Base-by-base conservation (phyloP, 371 early-diverging fungal genomes). In the Mucor circinelloides region DNA sequence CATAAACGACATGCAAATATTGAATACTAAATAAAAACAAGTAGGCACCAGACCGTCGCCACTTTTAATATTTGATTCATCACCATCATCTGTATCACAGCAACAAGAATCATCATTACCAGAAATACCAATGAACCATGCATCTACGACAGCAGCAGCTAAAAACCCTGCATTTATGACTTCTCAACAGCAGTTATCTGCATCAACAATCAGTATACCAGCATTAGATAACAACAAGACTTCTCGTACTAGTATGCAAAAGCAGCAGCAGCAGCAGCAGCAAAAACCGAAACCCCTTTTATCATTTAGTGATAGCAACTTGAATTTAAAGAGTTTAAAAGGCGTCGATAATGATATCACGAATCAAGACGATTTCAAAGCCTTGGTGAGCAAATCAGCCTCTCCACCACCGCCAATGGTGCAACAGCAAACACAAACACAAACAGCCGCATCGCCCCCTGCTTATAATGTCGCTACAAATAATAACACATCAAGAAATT, bases 81-180 rank as follows among this genome's bases (percentile, higher is more conserved):
- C 28, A 32, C 17, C 42, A 31, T 15, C 58, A 46, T 34, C 17
- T 15, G 8, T n/a, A n/a, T 17, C 28, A 50, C 50, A 23, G 21
- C 19, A 50, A 25, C 50, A 50, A 50, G 25, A 50, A 15, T 17
- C 44, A 46, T 21, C 30, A 48, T 15, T 50, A 28, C 7, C 32
- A 4, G 25, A 46, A 13, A 36, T 36, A 13, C 36, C 25, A n/a
- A 12, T 50, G 12, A 3, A 21, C 17, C 46, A 46, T 21, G 46
- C 46, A 38, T 21, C 44, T 34, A 40, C 30, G 46, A 59, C 31
- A 28, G 42, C 40, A 23, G 67, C 23, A 30, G 6, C 59, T 19
- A 48, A 32, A 50, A 69, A 38, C 64, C 69, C 69, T 69, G 63
- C 69, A 63, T 58, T 42, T 23, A 30, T 31, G 23, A 30, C 40